phyloP scores from a whole-genome alignment of 2,329 filamentous ascomycete species.

The Trichoderma brevicompactum region DNA sequence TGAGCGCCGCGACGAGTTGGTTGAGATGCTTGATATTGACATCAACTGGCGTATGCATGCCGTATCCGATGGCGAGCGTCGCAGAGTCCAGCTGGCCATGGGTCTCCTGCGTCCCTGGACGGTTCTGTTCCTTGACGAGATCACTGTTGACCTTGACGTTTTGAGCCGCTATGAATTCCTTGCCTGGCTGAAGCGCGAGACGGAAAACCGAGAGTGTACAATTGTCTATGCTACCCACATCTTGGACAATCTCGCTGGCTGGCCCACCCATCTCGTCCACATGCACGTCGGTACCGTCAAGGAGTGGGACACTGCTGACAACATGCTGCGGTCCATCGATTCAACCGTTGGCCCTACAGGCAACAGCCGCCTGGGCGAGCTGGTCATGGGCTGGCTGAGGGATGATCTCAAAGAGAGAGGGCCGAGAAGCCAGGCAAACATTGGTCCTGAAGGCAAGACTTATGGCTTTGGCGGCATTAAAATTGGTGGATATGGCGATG shows the following conservation, averaged over 20 bases:
- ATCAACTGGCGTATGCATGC: conserved; percentile 93
- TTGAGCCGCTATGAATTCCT: conserved; percentile 85
- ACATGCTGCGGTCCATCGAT: conserved; percentile 63
- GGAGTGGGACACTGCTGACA: conserved; percentile 77
- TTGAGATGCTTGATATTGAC: conserved; percentile 90
- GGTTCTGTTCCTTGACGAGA: conserved; percentile 89
- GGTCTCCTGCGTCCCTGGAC: conserved; percentile 90
- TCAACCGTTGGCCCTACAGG: conserved; percentile 52
- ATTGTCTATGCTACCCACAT: conserved; percentile 99
- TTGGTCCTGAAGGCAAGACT: conserved; percentile 66
- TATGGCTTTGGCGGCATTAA: conserved; percentile 58
- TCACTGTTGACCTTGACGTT: conserved; percentile 94
- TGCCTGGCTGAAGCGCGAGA: conserved; percentile 83
- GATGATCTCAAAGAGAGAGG: conserved; percentile 79
- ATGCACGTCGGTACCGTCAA: conserved; percentile 90
- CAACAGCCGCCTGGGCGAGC: conserved; percentile 82
- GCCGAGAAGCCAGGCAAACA: conserved; percentile 65
- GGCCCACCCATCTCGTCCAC: conserved; percentile 94
- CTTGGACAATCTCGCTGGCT: conserved; percentile 88
- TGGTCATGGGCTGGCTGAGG: conserved; percentile 86
- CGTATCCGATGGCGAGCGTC: conserved; percentile 88
- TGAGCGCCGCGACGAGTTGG: conserved; percentile 81
- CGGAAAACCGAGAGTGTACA: conserved; percentile 78
- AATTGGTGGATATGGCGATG: conserved; percentile 62
- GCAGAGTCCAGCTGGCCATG: conserved; percentile 95